Percentiles rank a stretch among this genome's conserved stretches.
Conservation (phyloP, 192 early-diverging fungal species). For the Glomus cerebriforme region DNA sequence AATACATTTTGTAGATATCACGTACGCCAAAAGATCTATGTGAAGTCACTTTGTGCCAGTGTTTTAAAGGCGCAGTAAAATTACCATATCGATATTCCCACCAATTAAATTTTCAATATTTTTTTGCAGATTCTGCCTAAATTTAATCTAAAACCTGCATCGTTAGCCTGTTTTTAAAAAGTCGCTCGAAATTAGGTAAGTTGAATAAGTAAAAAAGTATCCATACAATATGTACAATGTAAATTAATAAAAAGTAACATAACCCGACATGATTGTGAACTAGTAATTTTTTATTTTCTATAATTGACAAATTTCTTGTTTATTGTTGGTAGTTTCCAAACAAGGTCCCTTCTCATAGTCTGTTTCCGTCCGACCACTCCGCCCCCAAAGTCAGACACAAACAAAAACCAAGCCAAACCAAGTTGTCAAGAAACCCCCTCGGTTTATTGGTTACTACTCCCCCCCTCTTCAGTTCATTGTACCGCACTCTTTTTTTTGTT, state of each 20-base stretch:
- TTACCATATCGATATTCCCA: no score
- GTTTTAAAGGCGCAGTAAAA: no score
- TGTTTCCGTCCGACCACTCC: not conserved
- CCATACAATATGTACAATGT: not conserved
- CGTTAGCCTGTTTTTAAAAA: not conserved
- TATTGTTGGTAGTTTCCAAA: not conserved
- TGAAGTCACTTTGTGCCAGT: no score
- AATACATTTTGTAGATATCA: no score
- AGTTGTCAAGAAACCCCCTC: not conserved
- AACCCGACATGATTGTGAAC: not conserved
- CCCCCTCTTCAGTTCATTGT: slow-evolving; percentile 3
- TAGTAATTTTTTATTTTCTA: not conserved
- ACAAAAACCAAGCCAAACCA: not conserved
- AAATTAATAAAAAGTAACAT: not conserved
- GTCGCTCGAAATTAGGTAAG: not conserved
- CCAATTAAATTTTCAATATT: no score
- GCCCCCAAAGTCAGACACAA: not conserved
- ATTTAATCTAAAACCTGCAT: not conserved
- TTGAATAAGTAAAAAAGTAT: not conserved
- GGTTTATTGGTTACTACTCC: slow-evolving; percentile 1
- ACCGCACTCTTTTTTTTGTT: slow-evolving; percentile 8
- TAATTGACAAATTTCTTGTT: not conserved
- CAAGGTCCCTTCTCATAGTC: not conserved
- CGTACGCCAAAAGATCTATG: no score
- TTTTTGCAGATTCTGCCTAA: not conserved